phyloP scores from a whole-genome alignment of 169 alveolate genomes.

The Theileria annulata region DNA sequence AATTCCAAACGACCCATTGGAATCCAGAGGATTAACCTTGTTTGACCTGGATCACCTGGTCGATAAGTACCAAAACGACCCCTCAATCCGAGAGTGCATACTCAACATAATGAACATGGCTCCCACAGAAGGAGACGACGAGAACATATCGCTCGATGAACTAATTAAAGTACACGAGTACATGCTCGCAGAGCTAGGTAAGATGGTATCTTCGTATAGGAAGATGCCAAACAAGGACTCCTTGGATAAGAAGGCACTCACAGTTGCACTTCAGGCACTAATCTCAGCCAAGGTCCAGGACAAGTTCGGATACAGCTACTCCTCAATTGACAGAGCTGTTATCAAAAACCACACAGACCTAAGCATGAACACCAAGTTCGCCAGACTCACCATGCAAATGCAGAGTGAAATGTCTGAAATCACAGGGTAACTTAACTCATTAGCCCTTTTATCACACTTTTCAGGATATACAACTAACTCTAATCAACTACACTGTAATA shows the following conservation, averaged over 20 bases:
- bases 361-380: slow-evolving; percentile 65
- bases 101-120: slow-evolving; percentile 55
- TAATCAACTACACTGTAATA: neutral
- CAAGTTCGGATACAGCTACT: slow-evolving; percentile 79
- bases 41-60: slow-evolving; percentile 73
- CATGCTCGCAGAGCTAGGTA: slow-evolving; percentile 77
- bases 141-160: slow-evolving; percentile 58
- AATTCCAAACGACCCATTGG: slow-evolving; percentile 73
- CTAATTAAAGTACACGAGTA: slow-evolving; percentile 76
- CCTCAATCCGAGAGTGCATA: slow-evolving; percentile 33
- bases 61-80: slow-evolving; percentile 71
- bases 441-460: neutral
- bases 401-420: slow-evolving; percentile 78
- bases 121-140: slow-evolving; percentile 57
- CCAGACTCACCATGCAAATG: slow-evolving; percentile 75
- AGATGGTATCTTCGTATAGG: slow-evolving; percentile 68
- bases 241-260: slow-evolving; percentile 75
- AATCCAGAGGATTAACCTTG: slow-evolving; percentile 67
- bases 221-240: slow-evolving; percentile 64
- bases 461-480: slow-evolving; percentile 7
- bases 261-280: slow-evolving; percentile 78
- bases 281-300: slow-evolving; percentile 83
- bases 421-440: slow-evolving; percentile 63
- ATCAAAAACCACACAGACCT: slow-evolving; percentile 73
- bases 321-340: slow-evolving; percentile 80